Percentiles rank a stretch among this genome's conserved stretches.
Conservation (phyloP, 2,329 filamentous ascomycete species). For the Aschersonia sp. region DNA sequence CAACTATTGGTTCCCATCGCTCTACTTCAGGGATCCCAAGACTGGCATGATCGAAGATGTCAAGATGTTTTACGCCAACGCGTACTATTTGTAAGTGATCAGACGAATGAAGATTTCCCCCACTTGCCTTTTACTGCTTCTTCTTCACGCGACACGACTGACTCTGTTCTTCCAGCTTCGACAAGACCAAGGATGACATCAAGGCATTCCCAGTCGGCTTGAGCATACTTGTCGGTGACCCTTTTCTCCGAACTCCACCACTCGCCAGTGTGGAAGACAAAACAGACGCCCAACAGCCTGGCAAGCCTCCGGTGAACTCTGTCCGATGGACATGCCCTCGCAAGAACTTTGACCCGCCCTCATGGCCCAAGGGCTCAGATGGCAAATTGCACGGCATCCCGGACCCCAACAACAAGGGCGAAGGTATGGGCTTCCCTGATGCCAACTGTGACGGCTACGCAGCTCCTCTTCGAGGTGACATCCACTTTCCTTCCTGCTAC, state of each 20-base stretch:
- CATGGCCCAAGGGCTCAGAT: slow-evolving; percentile 39
- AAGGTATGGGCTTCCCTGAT: slow-evolving; percentile 54
- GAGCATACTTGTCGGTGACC: slow-evolving; percentile 56
- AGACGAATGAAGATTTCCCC: no score
- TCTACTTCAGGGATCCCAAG: slow-evolving; percentile 53
- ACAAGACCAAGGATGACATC: slow-evolving; percentile 48
- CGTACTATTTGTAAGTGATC: slow-evolving; percentile 54
- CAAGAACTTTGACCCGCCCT: slow-evolving; percentile 30
- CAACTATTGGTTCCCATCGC: slow-evolving; percentile 63
- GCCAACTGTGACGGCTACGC: slow-evolving; percentile 49
- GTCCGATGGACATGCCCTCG: slow-evolving; percentile 49
- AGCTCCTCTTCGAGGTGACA: slow-evolving; percentile 48
- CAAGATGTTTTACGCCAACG: slow-evolving; percentile 56
- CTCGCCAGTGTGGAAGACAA: slow-evolving; percentile 26
- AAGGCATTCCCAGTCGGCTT: slow-evolving; percentile 56
- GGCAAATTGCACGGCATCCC: slow-evolving; percentile 39
- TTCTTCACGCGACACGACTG: neutral
- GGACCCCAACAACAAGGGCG: slow-evolving; percentile 37
- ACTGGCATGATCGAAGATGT: slow-evolving; percentile 52
- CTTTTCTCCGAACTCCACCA: slow-evolving; percentile 42
- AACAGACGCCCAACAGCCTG: slow-evolving; percentile 32
- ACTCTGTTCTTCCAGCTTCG: slow-evolving; percentile 27
- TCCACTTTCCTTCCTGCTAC: slow-evolving; percentile 65
- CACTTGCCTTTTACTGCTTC: no score
- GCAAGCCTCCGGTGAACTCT: slow-evolving; percentile 34